These are phyloP conservation scores for Penicillium rolfsii DNA, from an alignment of 2,329 filamentous ascomycete species.

Conservation along the genomic window DNA sequence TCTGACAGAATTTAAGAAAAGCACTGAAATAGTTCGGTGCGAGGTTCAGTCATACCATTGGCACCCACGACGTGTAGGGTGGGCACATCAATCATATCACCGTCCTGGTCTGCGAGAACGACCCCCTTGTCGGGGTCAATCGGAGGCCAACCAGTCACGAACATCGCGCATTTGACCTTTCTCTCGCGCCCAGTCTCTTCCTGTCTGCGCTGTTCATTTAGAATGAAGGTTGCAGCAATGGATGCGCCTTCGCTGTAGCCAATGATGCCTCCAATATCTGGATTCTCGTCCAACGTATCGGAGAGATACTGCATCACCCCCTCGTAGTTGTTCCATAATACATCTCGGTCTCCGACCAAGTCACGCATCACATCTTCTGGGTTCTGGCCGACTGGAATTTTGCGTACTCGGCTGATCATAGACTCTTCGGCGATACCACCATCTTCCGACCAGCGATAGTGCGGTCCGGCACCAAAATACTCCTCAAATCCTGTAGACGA, in stretches of 20 bases:
- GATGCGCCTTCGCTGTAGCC: constrained; percentile 66
- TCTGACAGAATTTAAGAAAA: not conserved
- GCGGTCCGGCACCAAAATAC: constrained; percentile 28
- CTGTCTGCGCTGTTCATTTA: constrained; percentile 54
- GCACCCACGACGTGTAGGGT: constrained; percentile 48
- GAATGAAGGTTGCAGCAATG: constrained; percentile 56
- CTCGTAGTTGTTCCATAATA: constrained; percentile 23
- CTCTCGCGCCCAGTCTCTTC: constrained; percentile 42
- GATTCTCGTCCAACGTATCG: constrained; percentile 48
- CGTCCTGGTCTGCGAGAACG: constrained; percentile 47
- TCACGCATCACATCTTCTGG: constrained; percentile 27
- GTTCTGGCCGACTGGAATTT: constrained; percentile 25
- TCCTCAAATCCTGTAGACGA: constrained; percentile 22
- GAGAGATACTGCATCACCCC: constrained; percentile 40
- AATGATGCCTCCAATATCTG: constrained; percentile 57
- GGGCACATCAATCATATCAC: constrained; percentile 45
- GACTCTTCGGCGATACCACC: constrained; percentile 29
- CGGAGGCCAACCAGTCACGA: constrained; percentile 54
- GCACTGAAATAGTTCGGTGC: not conserved
- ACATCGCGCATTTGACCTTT: constrained; percentile 52
- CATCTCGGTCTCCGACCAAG: constrained; percentile 21
- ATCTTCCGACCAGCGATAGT: constrained; percentile 30
- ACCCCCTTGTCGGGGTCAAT: constrained; percentile 37
- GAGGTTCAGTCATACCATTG: constrained; percentile 19
- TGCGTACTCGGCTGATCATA: constrained; percentile 30